Evolutionary conservation across 768 basidiomycete genomes (phyloP).

Genomic region (Tulasnella sp.): DNA sequence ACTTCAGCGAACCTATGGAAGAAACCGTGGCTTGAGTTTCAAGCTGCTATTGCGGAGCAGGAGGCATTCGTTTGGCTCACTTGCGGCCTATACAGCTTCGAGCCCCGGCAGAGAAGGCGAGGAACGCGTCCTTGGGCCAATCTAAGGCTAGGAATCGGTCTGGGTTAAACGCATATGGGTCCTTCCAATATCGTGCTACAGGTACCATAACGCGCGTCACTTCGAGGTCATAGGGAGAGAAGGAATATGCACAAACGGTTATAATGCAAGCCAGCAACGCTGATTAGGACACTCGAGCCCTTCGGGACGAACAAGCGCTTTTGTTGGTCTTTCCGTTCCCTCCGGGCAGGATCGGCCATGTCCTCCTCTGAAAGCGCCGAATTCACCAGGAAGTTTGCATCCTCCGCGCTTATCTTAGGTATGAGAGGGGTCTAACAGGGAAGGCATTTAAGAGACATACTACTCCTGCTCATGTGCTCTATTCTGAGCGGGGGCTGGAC

Average conservation of each 20-base stretch:
- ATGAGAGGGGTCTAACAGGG: not conserved
- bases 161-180: constrained; percentile 3
- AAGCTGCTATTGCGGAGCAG: not conserved
- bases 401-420: not conserved
- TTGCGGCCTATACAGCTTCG: constrained; percentile 6
- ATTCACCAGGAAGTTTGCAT: not conserved
- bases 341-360: not conserved
- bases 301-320: not conserved
- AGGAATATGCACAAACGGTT: not conserved
- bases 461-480: not conserved
- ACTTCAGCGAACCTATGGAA: constrained; percentile 9
- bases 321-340: not conserved
- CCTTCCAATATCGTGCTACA: constrained; percentile 10
- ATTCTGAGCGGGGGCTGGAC: not conserved
- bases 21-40: not conserved
- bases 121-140: constrained; percentile 10
- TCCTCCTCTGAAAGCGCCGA: not conserved
- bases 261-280: not conserved
- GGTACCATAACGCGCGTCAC: not conserved
- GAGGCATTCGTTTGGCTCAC: not conserved
- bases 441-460: too few relatives aligned
- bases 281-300: not conserved
- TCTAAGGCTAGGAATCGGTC: constrained; percentile 5
- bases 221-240: too few relatives aligned
- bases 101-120: constrained; percentile 9